Percentiles rank a stretch among this genome's conserved stretches.
Evolutionary conservation across 2,329 filamentous ascomycete species (phyloP).

Genomic region (Leptosphaerulina australis): DNA sequence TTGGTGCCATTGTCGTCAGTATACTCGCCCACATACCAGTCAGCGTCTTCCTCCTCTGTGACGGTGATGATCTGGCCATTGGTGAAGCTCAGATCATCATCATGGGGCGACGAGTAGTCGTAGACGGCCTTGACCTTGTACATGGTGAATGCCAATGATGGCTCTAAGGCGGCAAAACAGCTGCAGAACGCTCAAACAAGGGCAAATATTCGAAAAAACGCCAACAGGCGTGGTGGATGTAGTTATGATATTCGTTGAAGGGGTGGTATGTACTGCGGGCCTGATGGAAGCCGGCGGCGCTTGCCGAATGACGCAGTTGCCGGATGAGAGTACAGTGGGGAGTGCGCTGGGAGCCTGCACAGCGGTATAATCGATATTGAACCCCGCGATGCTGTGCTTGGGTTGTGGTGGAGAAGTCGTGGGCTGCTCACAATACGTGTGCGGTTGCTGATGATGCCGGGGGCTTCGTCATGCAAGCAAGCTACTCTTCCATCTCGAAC

Average conservation of each 20-base stretch:
- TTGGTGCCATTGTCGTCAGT: slow-evolving; percentile 74
- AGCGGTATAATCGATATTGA: slow-evolving; percentile 16
- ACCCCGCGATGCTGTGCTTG: slow-evolving; percentile 19
- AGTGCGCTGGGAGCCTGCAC: background rate
- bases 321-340: background rate
- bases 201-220: background rate
- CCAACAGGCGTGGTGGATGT: slow-evolving; percentile 1
- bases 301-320: slow-evolving; percentile 8
- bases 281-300: slow-evolving; percentile 10
- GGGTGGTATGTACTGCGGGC: slow-evolving; percentile 2
- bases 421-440: slow-evolving; percentile 19
- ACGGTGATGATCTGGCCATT: slow-evolving; percentile 91
- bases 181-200: slow-evolving; percentile 5
- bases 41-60: slow-evolving; percentile 86
- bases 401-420: slow-evolving; percentile 15
- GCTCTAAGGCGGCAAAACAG: slow-evolving; percentile 2
- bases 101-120: slow-evolving; percentile 90
- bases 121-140: slow-evolving; percentile 97
- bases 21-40: slow-evolving; percentile 94
- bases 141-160: slow-evolving; percentile 32
- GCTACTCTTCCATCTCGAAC: slow-evolving; percentile 25
- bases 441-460: slow-evolving; percentile 22
- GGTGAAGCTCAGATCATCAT: slow-evolving; percentile 90
- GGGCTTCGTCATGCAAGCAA: slow-evolving; percentile 16
- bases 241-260: background rate